Base-by-base conservation (phyloP, 2,329 filamentous ascomycete genomes). In the Xylariales sp. region DNA sequence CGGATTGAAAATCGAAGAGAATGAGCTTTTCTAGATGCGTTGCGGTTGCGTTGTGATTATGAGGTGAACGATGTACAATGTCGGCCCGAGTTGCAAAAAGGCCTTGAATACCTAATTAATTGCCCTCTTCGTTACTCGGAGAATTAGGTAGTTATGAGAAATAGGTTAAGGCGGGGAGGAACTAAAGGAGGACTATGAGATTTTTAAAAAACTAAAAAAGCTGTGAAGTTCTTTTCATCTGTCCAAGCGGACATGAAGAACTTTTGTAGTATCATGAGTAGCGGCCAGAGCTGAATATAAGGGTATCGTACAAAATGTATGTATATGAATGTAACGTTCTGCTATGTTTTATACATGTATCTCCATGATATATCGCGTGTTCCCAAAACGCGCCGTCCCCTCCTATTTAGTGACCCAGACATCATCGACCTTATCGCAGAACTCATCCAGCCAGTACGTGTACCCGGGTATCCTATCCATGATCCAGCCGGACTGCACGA, bases 401-500 rank as follows among this genome's bases (percentile, higher is more conserved):
- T 30, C 41, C 46, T 66, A 69, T 56, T 58, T 64, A 16, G 64
- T 68, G 14, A 70, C 30, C 69, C 69, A 70, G 14, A 58, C 68
- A 12, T 61, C 54, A 52, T 53, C 14, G 16, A 66, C 36, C 45
- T 53, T 65, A 6, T 62, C 65, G 50, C 61, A 62, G 8, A 68
- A 63, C 30, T 46, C 55, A 55, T 70, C 65, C 12, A 70, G 34
- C 68, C 63, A 65, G 23, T 69, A 62, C 36, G 55, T 32, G 9
- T 71, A 69, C 1, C 67, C 64, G 10, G 64, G 55, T 3, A 71
- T 52, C 62, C 69, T 65, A 30, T 69, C 68, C 68, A 71, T 70
- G 7, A 71, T 70, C 69, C 69, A 71, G 18, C 69, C 69, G 12
- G 69, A 71, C 9, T 65, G 68, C n/a, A 71, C 68, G 12, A 67